phyloP scores from a whole-genome alignment of 495 filamentous ascomycete genomes.

The Parathielavia appendiculata region DNA sequence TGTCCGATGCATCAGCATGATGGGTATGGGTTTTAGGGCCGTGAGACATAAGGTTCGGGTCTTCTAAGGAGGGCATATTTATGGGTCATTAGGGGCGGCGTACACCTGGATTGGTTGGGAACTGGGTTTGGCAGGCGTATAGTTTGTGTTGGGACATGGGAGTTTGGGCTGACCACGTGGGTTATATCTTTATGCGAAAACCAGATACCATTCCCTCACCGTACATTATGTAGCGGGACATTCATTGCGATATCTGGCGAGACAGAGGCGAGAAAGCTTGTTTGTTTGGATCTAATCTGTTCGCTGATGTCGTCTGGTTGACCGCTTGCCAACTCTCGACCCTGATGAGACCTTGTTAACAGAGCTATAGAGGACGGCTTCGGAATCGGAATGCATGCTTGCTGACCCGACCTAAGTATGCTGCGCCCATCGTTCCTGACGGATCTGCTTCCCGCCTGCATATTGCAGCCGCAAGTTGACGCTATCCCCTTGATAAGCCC shows the following conservation, averaged over 20 bases:
- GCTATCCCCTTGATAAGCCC: no score
- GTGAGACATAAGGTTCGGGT: background rate
- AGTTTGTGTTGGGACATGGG: background rate
- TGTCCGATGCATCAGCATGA: slow-evolving; percentile 55
- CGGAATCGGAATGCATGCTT: no score
- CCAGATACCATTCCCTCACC: slow-evolving; percentile 15
- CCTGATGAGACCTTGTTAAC: no score
- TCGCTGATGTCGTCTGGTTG: background rate
- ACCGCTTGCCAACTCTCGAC: no score
- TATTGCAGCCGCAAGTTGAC: no score
- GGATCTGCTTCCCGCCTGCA: no score
- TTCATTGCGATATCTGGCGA: background rate
- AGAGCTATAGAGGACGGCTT: no score
- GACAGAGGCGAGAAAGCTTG: background rate
- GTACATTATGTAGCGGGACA: background rate
- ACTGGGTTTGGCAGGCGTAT: background rate
- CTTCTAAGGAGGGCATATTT: background rate
- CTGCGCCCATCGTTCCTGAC: no score
- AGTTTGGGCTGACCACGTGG: background rate
- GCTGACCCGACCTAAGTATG: no score
- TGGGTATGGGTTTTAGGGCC: slow-evolving; percentile 39
- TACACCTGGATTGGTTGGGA: background rate
- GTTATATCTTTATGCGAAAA: background rate
- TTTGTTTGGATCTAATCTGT: background rate
- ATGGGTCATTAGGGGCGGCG: background rate